A percentile compares a stretch with the other conserved stretches of the same genome.
Evolutionary conservation across 2,329 filamentous ascomycete genomes (phyloP).

Genomic region (Elsinoe perseae): DNA sequence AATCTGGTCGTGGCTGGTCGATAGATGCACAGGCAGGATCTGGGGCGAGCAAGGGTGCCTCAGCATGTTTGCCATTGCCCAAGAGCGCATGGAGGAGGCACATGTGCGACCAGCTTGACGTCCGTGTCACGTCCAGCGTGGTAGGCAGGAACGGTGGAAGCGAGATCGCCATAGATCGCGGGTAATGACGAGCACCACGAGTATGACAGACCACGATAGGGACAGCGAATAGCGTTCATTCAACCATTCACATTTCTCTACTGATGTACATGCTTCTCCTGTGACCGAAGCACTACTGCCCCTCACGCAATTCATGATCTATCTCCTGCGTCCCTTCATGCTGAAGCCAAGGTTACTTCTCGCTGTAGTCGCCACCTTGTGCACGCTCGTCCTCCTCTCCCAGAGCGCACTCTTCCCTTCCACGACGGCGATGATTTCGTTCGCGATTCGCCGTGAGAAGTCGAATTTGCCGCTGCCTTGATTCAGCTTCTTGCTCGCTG

Average conservation of each 20-base stretch:
- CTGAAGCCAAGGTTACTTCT: conserved; percentile 58
- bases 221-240: background rate
- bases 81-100: background rate
- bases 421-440: conserved; percentile 79
- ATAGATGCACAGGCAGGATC: background rate
- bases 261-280: background rate
- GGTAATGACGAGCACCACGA: conserved; percentile 2
- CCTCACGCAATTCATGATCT: conserved; percentile 3
- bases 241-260: background rate
- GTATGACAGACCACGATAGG: background rate
- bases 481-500: conserved; percentile 69
- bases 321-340: conserved; percentile 24
- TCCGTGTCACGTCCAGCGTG: background rate
- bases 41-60: background rate
- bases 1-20: too few relatives aligned
- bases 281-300: conserved; percentile 1
- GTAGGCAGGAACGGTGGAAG: background rate
- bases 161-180: background rate
- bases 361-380: conserved; percentile 71
- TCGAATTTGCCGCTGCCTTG: conserved; percentile 62
- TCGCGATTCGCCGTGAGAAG: conserved; percentile 70
- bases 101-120: background rate
- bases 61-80: background rate
- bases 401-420: conserved; percentile 79
- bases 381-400: conserved; percentile 69